Percentiles rank a stretch among this genome's conserved stretches.
These are phyloP conservation scores for Grosmannia huntii DNA, from an alignment of 2,329 filamentous ascomycete species.

Conservation along the genomic window DNA sequence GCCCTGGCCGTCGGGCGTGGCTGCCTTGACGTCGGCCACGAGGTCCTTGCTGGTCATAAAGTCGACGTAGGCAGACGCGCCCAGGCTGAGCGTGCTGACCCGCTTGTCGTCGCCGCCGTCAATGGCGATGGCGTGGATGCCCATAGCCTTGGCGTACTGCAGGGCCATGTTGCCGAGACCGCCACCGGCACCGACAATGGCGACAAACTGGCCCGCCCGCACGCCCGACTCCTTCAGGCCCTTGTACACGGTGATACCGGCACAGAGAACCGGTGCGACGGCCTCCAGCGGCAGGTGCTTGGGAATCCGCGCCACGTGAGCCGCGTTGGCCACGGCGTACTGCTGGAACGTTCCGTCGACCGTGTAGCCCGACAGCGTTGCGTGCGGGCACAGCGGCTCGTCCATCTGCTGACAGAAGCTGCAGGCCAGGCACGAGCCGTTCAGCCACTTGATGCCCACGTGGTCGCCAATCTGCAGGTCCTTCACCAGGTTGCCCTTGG, in stretches of 20 bases:
- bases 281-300: conserved; percentile 65
- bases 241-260: conserved; percentile 33
- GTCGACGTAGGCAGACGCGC: conserved; percentile 65
- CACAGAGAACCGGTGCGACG: conserved; percentile 40
- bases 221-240: conserved; percentile 24
- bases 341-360: conserved; percentile 91
- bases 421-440: conserved; percentile 74
- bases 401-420: conserved; percentile 70
- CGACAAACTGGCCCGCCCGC: conserved; percentile 25
- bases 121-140: conserved; percentile 27
- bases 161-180: conserved; percentile 32
- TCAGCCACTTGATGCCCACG: conserved; percentile 88
- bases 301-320: conserved; percentile 71
- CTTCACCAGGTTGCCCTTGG: conserved; percentile 59
- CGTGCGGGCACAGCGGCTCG: conserved; percentile 69
- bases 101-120: conserved; percentile 35
- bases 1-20: conserved; percentile 67
- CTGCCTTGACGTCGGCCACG: conserved; percentile 71
- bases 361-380: conserved; percentile 75
- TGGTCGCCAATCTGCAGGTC: conserved; percentile 74
- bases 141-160: conserved; percentile 33
- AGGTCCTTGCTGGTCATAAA: conserved; percentile 65
- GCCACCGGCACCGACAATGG: conserved; percentile 35
- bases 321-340: conserved; percentile 78
- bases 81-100: conserved; percentile 52